These are phyloP conservation scores for Eucalyptus melliodora DNA, from an alignment of 345 rosid genomes.

Conservation along the genomic window DNA sequence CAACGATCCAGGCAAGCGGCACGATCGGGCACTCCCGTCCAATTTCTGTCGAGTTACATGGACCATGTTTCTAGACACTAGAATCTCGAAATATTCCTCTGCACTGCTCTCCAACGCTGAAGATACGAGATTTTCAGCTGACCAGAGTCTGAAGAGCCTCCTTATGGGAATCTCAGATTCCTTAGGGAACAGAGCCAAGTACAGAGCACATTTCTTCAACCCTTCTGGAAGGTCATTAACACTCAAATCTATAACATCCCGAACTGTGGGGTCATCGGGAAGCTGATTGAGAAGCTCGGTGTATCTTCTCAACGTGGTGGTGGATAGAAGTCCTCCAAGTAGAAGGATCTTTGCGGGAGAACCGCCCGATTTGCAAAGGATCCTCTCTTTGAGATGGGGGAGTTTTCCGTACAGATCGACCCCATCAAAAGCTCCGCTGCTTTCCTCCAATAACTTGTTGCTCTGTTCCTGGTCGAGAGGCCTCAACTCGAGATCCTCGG, in stretches of 20 bases:
- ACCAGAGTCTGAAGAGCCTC: conserved; percentile 19
- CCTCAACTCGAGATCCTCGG: fast-evolving
- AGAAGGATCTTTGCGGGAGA: too few species aligned
- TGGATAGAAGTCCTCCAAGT: too few species aligned
- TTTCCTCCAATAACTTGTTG: fast-evolving
- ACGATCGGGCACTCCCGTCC: conserved; percentile 6
- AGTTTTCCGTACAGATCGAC: fast-evolving
- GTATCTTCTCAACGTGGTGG: fast-evolving
- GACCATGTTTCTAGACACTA: neutral
- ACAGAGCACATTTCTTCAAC: conserved; percentile 2
- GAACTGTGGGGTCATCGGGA: neutral
- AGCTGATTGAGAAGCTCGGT: too few species aligned
- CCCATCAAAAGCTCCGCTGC: fast-evolving
- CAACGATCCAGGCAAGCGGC: neutral
- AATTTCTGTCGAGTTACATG: neutral
- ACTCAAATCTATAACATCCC: neutral
- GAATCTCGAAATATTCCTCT: neutral
- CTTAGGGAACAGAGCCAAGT: conserved; percentile 18
- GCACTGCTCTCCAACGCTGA: neutral
- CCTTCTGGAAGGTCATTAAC: neutral
- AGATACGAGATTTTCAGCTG: conserved; percentile 1
- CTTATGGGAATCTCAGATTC: conserved; percentile 2
- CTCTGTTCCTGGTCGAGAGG: fast-evolving
- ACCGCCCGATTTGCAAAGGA: too few species aligned
- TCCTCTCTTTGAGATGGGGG: too few species aligned